Evolutionary conservation across 768 basidiomycete genomes (phyloP).

Genomic region (Agaricus blazei): DNA sequence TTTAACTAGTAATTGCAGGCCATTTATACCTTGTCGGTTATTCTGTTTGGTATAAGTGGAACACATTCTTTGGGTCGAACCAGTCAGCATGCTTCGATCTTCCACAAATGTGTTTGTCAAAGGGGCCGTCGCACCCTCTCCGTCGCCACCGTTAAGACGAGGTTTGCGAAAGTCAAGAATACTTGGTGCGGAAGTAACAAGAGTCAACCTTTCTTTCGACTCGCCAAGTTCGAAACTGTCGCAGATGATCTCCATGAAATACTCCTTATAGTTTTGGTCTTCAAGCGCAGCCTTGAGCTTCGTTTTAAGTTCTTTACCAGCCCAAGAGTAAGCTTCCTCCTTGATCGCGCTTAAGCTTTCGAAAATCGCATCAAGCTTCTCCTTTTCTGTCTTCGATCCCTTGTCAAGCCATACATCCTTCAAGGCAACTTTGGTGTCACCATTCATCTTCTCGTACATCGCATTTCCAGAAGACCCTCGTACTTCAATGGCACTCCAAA

Average conservation of each 20-base stretch:
- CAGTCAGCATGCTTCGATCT: neutral
- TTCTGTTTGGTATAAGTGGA: neutral
- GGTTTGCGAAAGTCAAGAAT: neutral
- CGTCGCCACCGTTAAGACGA: neutral
- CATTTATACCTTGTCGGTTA: no score
- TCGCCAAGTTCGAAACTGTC: neutral
- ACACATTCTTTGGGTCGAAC: neutral
- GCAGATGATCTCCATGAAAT: neutral
- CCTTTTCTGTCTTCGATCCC: slow-evolving; percentile 7
- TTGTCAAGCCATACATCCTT: slow-evolving; percentile 18
- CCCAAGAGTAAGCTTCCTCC: neutral
- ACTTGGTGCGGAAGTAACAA: neutral
- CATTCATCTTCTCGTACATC: neutral
- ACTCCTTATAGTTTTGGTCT: neutral
- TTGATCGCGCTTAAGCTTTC: slow-evolving; percentile 1
- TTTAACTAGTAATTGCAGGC: no score
- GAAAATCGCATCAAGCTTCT: slow-evolving; percentile 13
- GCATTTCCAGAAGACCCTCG: neutral
- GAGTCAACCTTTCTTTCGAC: neutral
- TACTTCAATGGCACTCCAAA: slow-evolving; percentile 5
- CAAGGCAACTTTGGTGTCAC: slow-evolving; percentile 7
- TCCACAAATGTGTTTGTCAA: neutral
- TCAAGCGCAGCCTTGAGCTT: neutral
- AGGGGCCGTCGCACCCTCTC: neutral
- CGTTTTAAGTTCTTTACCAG: neutral